A percentile compares a stretch with the other conserved stretches of the same genome.
phyloP scores from a whole-genome alignment of 2,329 filamentous ascomycete genomes.

The Anthostomella pinea region DNA sequence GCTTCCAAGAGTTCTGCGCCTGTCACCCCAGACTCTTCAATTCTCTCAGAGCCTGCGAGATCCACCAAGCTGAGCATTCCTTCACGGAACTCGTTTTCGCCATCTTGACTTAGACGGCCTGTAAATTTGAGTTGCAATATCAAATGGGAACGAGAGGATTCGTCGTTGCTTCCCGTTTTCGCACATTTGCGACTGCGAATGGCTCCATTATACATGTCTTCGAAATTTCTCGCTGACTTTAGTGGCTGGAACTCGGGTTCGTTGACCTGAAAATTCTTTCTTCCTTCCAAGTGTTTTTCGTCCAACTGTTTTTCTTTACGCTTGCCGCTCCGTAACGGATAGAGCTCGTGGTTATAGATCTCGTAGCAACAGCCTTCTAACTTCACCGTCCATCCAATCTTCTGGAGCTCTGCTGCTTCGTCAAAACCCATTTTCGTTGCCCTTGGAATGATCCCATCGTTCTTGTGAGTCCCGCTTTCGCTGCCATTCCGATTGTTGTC shows the following conservation, averaged over 20 bases:
- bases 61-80: slow-evolving; percentile 93
- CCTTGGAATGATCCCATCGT: slow-evolving; percentile 89
- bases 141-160: slow-evolving; percentile 87
- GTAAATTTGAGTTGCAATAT: slow-evolving; percentile 83
- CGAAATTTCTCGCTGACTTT: slow-evolving; percentile 73
- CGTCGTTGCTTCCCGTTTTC: slow-evolving; percentile 88
- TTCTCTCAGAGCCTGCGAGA: slow-evolving; percentile 77
- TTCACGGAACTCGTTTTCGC: slow-evolving; percentile 73
- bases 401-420: slow-evolving; percentile 74
- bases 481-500: not conserved
- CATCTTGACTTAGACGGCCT: slow-evolving; percentile 43
- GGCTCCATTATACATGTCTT: slow-evolving; percentile 72
- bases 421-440: slow-evolving; percentile 90
- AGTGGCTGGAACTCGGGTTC: slow-evolving; percentile 41
- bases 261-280: slow-evolving; percentile 1
- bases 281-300: slow-evolving; percentile 9
- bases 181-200: slow-evolving; percentile 84
- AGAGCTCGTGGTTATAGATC: slow-evolving; percentile 94
- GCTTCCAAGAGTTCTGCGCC: slow-evolving; percentile 18
- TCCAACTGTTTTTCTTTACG: slow-evolving; percentile 59
- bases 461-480: slow-evolving; percentile 22
- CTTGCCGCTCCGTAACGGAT: slow-evolving; percentile 55
- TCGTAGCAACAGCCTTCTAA: slow-evolving; percentile 95
- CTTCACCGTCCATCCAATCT: slow-evolving; percentile 86
- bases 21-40: slow-evolving; percentile 13